These are phyloP conservation scores for Fusarium sp. DNA, from an alignment of 2,329 filamentous ascomycete genomes.

Conservation along the genomic window DNA sequence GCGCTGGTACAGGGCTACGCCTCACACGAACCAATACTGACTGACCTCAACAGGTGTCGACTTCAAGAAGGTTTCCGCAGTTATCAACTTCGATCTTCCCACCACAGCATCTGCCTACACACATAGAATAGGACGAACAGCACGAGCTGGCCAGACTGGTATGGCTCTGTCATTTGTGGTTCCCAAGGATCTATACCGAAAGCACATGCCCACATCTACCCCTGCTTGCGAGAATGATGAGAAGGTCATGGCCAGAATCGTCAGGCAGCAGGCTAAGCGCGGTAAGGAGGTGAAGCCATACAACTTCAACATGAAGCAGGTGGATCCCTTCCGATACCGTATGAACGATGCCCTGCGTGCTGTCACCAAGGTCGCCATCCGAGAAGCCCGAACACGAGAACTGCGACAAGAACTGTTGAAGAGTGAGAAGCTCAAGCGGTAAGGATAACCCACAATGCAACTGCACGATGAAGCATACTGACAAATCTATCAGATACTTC, in stretches of 20 bases:
- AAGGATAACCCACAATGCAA: slow-evolving; percentile 10
- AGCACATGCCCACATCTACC: slow-evolving; percentile 88
- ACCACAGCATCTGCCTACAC: slow-evolving; percentile 90
- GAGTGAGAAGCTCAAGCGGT: slow-evolving; percentile 89
- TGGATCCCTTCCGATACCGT: slow-evolving; percentile 94
- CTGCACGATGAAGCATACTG: neutral
- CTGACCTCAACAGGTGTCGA: slow-evolving; percentile 70
- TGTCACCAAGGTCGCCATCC: slow-evolving; percentile 88
- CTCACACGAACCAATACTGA: slow-evolving; percentile 25
- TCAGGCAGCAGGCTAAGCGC: slow-evolving; percentile 79
- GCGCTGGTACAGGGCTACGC: neutral
- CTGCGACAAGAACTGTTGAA: slow-evolving; percentile 90
- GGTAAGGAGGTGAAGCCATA: slow-evolving; percentile 89
- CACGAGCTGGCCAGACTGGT: slow-evolving; percentile 87
- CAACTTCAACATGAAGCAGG: slow-evolving; percentile 92
- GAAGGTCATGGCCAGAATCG: slow-evolving; percentile 82
- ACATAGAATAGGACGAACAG: slow-evolving; percentile 95
- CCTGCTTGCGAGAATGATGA: slow-evolving; percentile 85
- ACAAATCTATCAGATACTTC: slow-evolving; percentile 70
- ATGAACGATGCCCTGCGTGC: slow-evolving; percentile 92
- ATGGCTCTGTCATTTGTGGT: slow-evolving; percentile 98
- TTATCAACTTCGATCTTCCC: slow-evolving; percentile 97
- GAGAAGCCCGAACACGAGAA: slow-evolving; percentile 89
- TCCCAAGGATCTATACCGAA: slow-evolving; percentile 82
- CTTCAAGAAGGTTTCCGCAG: slow-evolving; percentile 93